Conservation (phyloP, 2,329 filamentous ascomycete genomes). For the Ophiostoma angusticollis region DNA sequence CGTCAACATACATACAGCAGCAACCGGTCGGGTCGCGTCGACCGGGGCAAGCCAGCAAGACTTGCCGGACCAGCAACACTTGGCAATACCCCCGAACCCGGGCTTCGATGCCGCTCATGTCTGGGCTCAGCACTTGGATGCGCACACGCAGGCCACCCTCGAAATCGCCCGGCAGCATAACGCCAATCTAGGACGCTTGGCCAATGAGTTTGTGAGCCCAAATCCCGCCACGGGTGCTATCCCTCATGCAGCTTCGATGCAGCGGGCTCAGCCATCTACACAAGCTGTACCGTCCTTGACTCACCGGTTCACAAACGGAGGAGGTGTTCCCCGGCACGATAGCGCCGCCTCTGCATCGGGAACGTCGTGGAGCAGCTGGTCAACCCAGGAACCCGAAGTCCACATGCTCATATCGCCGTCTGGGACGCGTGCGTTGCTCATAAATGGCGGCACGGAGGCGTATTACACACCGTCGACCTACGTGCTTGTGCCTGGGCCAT, state of each 20-base stretch:
- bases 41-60: background rate
- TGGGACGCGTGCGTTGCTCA: constrained; percentile 44
- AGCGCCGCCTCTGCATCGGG: constrained; percentile 14
- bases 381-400: constrained; percentile 32
- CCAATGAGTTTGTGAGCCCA: too few species aligned
- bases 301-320: background rate
- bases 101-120: background rate
- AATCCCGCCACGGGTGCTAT: too few species aligned
- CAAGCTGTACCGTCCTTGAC: background rate
- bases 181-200: background rate
- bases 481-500: background rate
- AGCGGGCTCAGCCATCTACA: too few species aligned
- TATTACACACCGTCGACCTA: constrained; percentile 29
- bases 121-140: background rate
- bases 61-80: too few species aligned
- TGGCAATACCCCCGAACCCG: background rate
- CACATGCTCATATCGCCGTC: constrained; percentile 49
- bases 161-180: background rate
- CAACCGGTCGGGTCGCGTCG: background rate
- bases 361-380: constrained; percentile 10
- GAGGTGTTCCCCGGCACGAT: background rate
- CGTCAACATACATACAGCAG: background rate
- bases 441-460: constrained; percentile 37
- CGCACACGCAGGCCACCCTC: background rate
- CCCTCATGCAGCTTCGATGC: too few species aligned